These are phyloP conservation scores for Phaffia tasmanica DNA, from an alignment of 768 basidiomycete species.

Conservation along the genomic window DNA sequence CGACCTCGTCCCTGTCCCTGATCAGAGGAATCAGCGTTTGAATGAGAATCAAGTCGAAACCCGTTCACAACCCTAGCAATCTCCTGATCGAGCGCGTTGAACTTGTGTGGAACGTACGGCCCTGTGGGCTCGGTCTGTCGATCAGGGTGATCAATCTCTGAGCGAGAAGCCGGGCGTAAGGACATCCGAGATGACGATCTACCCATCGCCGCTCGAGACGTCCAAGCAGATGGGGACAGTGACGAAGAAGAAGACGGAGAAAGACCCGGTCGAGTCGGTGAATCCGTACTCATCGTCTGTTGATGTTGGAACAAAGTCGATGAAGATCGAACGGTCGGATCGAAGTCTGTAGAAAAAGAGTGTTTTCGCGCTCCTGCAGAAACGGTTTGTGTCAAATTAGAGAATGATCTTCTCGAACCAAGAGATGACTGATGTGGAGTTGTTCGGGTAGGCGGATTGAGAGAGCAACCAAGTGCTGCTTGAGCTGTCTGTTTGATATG, in stretches of 20 bases:
- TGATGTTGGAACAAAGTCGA: neutral
- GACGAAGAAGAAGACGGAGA: neutral
- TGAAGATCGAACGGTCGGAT: slow-evolving; percentile 1
- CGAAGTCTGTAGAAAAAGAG: neutral
- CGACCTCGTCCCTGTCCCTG: neutral
- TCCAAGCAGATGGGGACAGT: neutral
- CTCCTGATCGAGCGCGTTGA: slow-evolving; percentile 16
- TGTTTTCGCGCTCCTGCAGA: neutral
- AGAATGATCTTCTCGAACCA: neutral
- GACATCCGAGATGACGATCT: slow-evolving; percentile 1
- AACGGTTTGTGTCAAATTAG: neutral
- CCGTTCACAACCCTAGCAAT: slow-evolving; percentile 16
- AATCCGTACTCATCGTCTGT: neutral
- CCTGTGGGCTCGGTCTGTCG: neutral
- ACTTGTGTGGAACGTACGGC: neutral
- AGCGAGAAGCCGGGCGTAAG: too few relatives aligned
- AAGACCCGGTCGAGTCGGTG: neutral
- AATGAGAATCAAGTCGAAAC: neutral
- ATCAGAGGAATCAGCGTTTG: neutral
- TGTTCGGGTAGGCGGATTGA: neutral
- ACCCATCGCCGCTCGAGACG: neutral
- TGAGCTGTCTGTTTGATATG: neutral
- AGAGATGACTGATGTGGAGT: neutral
- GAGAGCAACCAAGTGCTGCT: neutral
- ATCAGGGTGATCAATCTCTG: neutral